Evolutionary conservation across 192 early-diverging fungal species (phyloP).

Genomic region (Coemansia umbellata): DNA sequence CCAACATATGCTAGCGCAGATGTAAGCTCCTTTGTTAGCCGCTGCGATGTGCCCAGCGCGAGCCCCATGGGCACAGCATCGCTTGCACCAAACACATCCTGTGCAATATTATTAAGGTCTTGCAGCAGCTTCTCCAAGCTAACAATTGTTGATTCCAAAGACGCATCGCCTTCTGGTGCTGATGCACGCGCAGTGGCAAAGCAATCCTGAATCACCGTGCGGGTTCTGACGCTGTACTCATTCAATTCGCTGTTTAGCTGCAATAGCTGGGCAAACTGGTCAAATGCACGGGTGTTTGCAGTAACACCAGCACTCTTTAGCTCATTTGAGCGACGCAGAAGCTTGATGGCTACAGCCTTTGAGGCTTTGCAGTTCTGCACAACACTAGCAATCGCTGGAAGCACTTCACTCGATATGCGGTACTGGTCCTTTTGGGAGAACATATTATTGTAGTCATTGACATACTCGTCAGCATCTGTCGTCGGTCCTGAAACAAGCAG

Average conservation of each 20-base stretch:
- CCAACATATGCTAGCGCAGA: conserved; percentile 10
- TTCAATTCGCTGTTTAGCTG: conserved; percentile 12
- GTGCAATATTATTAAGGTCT: conserved; percentile 20
- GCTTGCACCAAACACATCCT: conserved; percentile 30
- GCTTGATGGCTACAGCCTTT: conserved; percentile 61
- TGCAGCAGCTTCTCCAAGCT: conserved; percentile 8
- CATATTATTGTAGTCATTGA: neutral
- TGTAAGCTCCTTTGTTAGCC: conserved; percentile 18
- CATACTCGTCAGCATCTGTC: neutral
- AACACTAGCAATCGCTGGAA: conserved; percentile 31
- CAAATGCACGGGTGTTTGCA: neutral
- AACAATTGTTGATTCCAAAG: neutral
- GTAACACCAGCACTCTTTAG: conserved; percentile 20
- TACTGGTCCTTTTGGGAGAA: conserved; percentile 19
- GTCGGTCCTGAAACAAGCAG: conserved; percentile 8
- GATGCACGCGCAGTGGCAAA: conserved; percentile 7
- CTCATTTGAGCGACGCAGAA: conserved; percentile 64
- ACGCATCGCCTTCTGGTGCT: neutral
- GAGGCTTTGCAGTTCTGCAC: conserved; percentile 46
- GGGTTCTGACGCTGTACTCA: conserved; percentile 15
- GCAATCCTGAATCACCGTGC: conserved; percentile 15
- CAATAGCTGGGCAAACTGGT: conserved; percentile 6
- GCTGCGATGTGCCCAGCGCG: conserved; percentile 17
- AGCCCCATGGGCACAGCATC: conserved; percentile 15
- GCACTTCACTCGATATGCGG: conserved; percentile 23